Percentiles rank a stretch among this genome's conserved stretches.
Conservation (phyloP, 2,329 filamentous ascomycete genomes). For the Pseudogymnoascus sp. region DNA sequence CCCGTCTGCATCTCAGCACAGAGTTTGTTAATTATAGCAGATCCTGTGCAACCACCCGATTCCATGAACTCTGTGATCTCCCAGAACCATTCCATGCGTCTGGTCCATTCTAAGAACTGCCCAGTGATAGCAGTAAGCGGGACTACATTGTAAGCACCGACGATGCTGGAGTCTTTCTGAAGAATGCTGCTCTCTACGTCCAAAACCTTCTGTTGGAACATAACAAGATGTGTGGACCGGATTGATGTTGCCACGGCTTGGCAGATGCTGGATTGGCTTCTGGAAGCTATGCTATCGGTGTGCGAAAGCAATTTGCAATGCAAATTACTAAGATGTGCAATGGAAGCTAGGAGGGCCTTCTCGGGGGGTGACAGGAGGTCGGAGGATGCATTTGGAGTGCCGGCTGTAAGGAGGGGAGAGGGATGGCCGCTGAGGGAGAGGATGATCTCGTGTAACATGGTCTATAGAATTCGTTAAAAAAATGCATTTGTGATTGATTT, state of each 20-base stretch:
- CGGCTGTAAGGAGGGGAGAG: conserved; percentile 69
- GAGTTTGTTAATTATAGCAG: conserved; percentile 68
- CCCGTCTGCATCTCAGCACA: conserved; percentile 75
- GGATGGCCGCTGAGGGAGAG: conserved; percentile 91
- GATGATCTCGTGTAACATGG: conserved; percentile 97
- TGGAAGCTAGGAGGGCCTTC: conserved; percentile 67
- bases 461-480: conserved; percentile 10
- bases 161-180: conserved; percentile 64
- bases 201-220: conserved; percentile 76
- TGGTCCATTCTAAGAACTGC: conserved; percentile 81
- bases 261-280: conserved; percentile 74
- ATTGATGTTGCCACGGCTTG: conserved; percentile 79
- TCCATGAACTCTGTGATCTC: conserved; percentile 62
- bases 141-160: conserved; percentile 89
- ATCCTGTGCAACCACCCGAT: conserved; percentile 50
- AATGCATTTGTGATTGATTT: conserved; percentile 8
- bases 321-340: conserved; percentile 68
- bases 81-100: conserved; percentile 81
- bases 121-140: conserved; percentile 76
- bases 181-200: conserved; percentile 76
- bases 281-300: conserved; percentile 56
- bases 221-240: conserved; percentile 62
- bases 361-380: conserved; percentile 66
- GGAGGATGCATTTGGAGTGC: conserved; percentile 33
- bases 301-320: conserved; percentile 65